These are phyloP conservation scores for Apiospora pterosperma DNA, from an alignment of 2,329 filamentous ascomycete species.

Conservation along the genomic window DNA sequence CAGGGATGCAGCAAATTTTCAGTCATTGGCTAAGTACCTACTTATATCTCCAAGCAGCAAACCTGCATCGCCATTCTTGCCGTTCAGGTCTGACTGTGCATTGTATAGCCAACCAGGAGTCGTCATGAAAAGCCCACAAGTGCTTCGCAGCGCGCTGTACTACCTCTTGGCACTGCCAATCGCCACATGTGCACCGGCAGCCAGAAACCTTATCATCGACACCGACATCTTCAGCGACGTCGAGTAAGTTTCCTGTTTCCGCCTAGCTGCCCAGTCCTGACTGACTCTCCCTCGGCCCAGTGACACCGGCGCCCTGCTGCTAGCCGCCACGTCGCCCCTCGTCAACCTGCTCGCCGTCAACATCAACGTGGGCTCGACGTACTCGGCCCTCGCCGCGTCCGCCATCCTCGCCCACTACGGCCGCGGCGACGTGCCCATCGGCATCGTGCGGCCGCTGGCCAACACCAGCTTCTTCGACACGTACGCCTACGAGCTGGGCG, in stretches of 20 bases:
- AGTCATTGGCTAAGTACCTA: background rate
- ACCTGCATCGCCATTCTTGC: background rate
- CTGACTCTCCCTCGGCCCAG: slow-evolving; percentile 18
- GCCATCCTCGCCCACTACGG: slow-evolving; percentile 25
- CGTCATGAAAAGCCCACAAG: background rate
- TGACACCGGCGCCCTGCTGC: slow-evolving; percentile 38
- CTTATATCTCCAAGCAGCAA: background rate
- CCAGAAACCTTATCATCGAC: slow-evolving; percentile 41
- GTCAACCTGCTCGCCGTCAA: slow-evolving; percentile 38
- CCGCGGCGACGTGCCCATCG: slow-evolving; percentile 7
- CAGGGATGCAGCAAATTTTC: background rate
- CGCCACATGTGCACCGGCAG: background rate
- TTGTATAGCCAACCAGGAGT: background rate
- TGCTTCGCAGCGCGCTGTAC: background rate
- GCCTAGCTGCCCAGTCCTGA: background rate
- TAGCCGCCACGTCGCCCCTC: slow-evolving; percentile 34
- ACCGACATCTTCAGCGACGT: slow-evolving; percentile 46
- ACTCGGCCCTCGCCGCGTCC: slow-evolving; percentile 30
- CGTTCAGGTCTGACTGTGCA: background rate
- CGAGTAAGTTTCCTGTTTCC: slow-evolving; percentile 30
- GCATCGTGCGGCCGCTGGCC: slow-evolving; percentile 33
- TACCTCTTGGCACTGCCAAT: background rate
- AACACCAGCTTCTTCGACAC: slow-evolving; percentile 42
- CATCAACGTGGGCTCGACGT: slow-evolving; percentile 38
- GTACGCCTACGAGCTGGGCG: slow-evolving; percentile 34